These are phyloP conservation scores for Populus hybrid DNA, from an alignment of 441 rosid genomes.

Conservation along the genomic window DNA sequence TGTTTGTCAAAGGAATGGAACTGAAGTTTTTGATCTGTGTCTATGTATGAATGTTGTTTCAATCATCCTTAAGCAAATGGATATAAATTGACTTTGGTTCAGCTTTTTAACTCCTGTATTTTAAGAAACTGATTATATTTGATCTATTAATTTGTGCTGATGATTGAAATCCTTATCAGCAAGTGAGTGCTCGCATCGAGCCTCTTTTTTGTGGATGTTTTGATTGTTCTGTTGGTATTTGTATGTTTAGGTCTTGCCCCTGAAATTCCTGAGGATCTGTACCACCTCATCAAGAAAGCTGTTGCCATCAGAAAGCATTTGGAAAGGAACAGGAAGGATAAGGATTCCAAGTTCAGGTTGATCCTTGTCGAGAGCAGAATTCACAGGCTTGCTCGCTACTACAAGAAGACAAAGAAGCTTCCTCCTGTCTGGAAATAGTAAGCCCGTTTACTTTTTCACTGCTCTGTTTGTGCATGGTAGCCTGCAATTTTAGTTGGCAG, in stretches of 20 bases:
- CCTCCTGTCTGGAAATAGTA: conserved; percentile 81
- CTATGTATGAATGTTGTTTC: neutral
- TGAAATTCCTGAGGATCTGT: conserved; percentile 75
- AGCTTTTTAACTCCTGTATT: neutral
- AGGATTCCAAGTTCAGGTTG: conserved; percentile 79
- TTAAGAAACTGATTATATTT: neutral
- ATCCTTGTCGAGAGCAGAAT: conserved; percentile 81
- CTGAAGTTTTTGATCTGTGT: neutral
- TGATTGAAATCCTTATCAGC: neutral
- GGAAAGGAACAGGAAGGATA: conserved; percentile 84
- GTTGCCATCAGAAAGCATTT: conserved; percentile 78
- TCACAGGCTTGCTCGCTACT: conserved; percentile 75
- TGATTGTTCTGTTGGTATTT: neutral
- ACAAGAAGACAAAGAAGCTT: conserved; percentile 81
- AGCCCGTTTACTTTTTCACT: neutral
- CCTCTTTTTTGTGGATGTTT: neutral
- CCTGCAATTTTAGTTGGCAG: too few relatives aligned
- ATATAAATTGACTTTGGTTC: neutral
- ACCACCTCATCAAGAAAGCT: conserved; percentile 74
- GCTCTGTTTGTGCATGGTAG: neutral
- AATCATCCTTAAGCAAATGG: neutral
- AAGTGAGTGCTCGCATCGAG: neutral
- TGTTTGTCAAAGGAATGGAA: neutral
- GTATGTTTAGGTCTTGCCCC: conserved; percentile 51
- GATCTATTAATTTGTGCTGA: neutral